Evolutionary conservation across 2,329 filamentous ascomycete genomes (phyloP), one percentile per base, ranked within the genome.

Genomic region (Colletotrichum coccodes): DNA sequence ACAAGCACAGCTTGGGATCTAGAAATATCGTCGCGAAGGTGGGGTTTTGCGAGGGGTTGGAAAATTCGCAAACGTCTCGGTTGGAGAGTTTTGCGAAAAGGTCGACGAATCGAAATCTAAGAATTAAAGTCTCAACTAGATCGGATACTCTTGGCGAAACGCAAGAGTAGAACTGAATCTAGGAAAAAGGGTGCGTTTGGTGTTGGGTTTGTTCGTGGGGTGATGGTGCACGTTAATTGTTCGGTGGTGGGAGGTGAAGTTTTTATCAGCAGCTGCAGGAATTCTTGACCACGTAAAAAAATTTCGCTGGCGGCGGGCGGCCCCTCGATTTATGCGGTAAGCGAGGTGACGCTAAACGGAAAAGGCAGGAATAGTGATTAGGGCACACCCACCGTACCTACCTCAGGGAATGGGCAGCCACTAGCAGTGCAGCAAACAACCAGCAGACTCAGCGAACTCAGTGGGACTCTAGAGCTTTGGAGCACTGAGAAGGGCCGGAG

Each of bases 1-100:
- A 90, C 92, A 94, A 92, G 91, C 92, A 83, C 86, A 85, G 91
- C 88, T 90, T 92, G 89, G 87, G 89, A 94, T 88, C 91, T 90
- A 90, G 86, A 84, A 70, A 70, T 70, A 70, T 68, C 50, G 67
- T 70, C 64, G 67, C 52, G 67, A 67, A 70, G 67, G 67, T 68
- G 67, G 67, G 67, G 67, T 63, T 70, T 74, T 70, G 73, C 71
- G 76, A 77, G 76, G 75, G 71, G 75, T 74, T 79, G 78, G 74
- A 77, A 80, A 77, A 75, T 80, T 79, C 79, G 82, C 74, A 72
- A 75, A 75, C 54, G 66, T 69, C 66, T 69, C 66, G 44, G 30
- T 56, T 60, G 52, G 62, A 69, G 54, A 49, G 66, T 50, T 44
- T 54, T 67, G 66, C 66, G 56, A 69, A 54, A 56, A 73, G 66